Base-by-base conservation (phyloP, 1,139 yeast genomes). In the Nakaseomyces bracarensis region DNA sequence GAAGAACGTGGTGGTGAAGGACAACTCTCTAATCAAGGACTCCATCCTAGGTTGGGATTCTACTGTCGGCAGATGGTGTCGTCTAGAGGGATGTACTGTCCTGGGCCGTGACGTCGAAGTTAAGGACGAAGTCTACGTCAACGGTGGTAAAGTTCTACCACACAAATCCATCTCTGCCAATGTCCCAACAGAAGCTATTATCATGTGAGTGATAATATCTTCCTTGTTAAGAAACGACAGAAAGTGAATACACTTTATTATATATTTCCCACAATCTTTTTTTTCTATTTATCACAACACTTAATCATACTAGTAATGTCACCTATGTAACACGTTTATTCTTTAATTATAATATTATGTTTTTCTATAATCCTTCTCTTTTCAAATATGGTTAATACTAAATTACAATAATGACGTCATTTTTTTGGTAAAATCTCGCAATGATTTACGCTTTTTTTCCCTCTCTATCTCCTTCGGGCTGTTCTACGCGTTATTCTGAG, bases 31-130 rank as follows among this genome's bases (percentile, higher is more conserved):
- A 82, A 94, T 93, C 61, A 89, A 91, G 71, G 83, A 93, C 61
- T 84, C 98, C 60, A 91, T 93, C 68, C 95, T 93, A 53, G 99
- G 99, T 58, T 93, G 99, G 99, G 83, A 87, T 76, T 89, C 96
- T 49, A 84, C 89, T 61, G 89, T 93, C 59, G 99, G 99, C 66
- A 81, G 80, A 69, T 91, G 99, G 99, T 95, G 97, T 52, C 87
- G 99, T 75, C 80, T 94, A 53, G 98, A 91, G 71, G 95, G 96
- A 71, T 85, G 80, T 58, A 85, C 97, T 50, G 98, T 93, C 47
- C 79, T 93, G 62, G 99, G 98, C 71, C 98, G 93, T 68, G 99
- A 93, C 57, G 99, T 93, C 55, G 95, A 89, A 67, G 85, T 93
- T 65, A 87, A 89, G 75, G 96, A 93, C 66, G 99, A 91, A 75